Conservation (phyloP, 2,329 filamentous ascomycete genomes). For the Ambrosiella xylebori region DNA sequence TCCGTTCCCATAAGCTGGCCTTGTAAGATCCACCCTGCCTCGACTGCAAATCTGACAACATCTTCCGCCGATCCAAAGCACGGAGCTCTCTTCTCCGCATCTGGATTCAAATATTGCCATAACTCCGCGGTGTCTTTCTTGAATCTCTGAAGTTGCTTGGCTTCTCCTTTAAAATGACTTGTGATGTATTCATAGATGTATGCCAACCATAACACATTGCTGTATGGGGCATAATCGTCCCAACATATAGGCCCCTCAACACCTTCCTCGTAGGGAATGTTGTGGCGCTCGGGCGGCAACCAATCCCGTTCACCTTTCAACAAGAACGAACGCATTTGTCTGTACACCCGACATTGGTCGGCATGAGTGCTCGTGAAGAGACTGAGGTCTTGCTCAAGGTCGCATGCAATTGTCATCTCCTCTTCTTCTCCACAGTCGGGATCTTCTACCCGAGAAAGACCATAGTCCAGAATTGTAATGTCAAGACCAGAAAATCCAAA, state of each 20-base stretch:
- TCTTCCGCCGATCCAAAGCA: constrained; percentile 39
- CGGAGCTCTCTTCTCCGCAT: constrained; percentile 28
- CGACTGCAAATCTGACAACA: constrained; percentile 38
- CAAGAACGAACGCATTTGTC: constrained; percentile 43
- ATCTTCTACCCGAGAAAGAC: constrained; percentile 40
- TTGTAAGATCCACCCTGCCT: constrained; percentile 39
- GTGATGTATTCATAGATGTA: constrained; percentile 41
- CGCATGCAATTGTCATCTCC: constrained; percentile 31
- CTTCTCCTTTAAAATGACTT: constrained; percentile 29
- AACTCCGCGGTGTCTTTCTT: constrained; percentile 32
- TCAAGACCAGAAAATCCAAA: constrained; percentile 45
- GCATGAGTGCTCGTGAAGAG: constrained; percentile 45
- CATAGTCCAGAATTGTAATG: constrained; percentile 49
- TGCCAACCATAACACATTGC: constrained; percentile 47
- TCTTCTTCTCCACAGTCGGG: constrained; percentile 20
- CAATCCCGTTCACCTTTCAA: constrained; percentile 33
- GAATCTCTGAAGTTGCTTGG: constrained; percentile 29
- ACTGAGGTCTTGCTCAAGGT: constrained; percentile 41
- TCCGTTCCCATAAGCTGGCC: constrained; percentile 30
- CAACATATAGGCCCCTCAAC: constrained; percentile 28
- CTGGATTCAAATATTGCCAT: constrained; percentile 35
- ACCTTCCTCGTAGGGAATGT: constrained; percentile 30
- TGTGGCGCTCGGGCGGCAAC: constrained; percentile 30
- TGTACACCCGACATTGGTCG: constrained; percentile 42
- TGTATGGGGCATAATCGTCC: constrained; percentile 39